Evolutionary conservation across 1,139 yeast genomes (phyloP), one percentile per base, ranked within the genome.

Genomic region (Wickerhamomyces sp.): DNA sequence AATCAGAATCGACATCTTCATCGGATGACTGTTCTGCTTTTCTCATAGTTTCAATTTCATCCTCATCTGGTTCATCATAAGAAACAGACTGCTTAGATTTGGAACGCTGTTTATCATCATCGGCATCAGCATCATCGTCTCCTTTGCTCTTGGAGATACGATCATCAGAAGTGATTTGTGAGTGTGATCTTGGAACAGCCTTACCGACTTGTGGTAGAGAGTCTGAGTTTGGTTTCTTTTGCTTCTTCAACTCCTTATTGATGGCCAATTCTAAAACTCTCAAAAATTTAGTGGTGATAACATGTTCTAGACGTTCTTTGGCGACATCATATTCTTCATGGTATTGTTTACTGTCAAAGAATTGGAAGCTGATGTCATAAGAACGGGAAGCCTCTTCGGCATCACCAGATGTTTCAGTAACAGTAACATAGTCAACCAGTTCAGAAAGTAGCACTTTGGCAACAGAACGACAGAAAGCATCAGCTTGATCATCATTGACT

Each of bases 51-150:
- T 87, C 96, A 49, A 86, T 70, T 63, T 89, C 96, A 41, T 88
- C 97, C 51, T 88, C 97, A 67, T 90, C 97, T 30, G 96, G 96
- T 18, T 83, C 96, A 56, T 89, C 97, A 60, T 90, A 91, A 1
- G 96, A 87, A 37, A 89, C 95, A 27, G 95, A 83, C 68, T 90
- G 95, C 62, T 89, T 89, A 34, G 80, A 74, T 57, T 80, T 81
- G 48, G 76, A 69, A 58, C 73, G 76, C 52, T 73, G 68, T 58
- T 74, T 79, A 50, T 81, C 89, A 52, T 84, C 89, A 55, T 83
- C 86, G 44, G 83, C 87, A 59, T 83, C 90, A 41, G 73, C 86
- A 47, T 76, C 75, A 43, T 66, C 69, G 27, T 66, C 70, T 31
- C 67, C 66, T 39, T 58, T 68, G 51, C 53, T 63, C 29, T 61